Base-by-base conservation (phyloP, 768 basidiomycete species). In the Mycena latifolia region DNA sequence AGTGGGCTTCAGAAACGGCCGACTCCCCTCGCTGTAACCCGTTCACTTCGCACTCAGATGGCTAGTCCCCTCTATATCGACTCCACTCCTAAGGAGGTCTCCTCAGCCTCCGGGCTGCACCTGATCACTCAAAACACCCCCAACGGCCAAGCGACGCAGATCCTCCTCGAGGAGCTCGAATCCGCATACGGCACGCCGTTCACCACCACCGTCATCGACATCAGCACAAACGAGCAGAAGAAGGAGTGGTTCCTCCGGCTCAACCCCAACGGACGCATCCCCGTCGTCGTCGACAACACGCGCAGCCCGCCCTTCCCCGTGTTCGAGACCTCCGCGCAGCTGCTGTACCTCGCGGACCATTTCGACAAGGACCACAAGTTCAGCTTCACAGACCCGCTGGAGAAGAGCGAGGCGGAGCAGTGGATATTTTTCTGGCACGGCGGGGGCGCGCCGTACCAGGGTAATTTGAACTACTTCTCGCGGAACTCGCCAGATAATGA, bases 201-300 rank as follows among this genome's bases (percentile, higher is more conserved):
- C 35, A 53, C 52, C 52, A 53, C 52, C 52, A 35, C 52, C 35
- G 33, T 53, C 52, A 53, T 53, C 52, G 52, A 53, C 52, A 53
- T 53, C n/a, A 35, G n/a, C 52, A 53, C 52, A n/a, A 53, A 53
- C 33, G 52, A 53, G 52, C 52, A 53, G 52, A 53, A 53, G 52
- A 53, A 53, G 52, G 52, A 53, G 35, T 53, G 52, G 52, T 53
- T 53, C 52, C 52, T 53, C n/a, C 52, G 52, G 31, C 35, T 53
- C n/a, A 53, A 53, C 35, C 52, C 52, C 52, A 53, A 53, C 52
- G 52, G 52, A n/a, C 52, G 52, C n/a, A 53, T 53, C 52, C 52
- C 52, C 52, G 52, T 53, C 28, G 52, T 53, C 52, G 52, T 53
- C 52, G 52, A 53, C 52, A 53, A 53, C 52, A 53, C 52, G 33